phyloP scores from a whole-genome alignment of 1,284 basidiomycete genomes.

The Ceratobasidium sp. region DNA sequence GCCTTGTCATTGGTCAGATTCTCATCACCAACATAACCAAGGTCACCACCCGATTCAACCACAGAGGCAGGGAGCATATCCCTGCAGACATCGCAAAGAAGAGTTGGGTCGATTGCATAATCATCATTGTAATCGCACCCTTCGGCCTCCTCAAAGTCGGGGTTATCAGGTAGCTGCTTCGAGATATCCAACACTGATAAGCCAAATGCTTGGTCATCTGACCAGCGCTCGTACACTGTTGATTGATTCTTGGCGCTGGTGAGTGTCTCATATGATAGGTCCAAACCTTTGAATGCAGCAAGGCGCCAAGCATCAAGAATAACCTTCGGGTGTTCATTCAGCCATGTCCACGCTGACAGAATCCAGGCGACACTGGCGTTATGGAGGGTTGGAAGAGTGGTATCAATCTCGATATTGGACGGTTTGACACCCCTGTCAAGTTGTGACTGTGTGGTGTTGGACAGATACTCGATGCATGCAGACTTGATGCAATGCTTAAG shows the following conservation, averaged over 20 bases:
- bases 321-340: constrained; percentile 6
- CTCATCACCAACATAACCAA: background rate
- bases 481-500: constrained; percentile 53
- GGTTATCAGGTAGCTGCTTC: background rate
- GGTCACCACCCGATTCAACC: background rate
- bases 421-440: background rate
- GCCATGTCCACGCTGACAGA: constrained; percentile 10
- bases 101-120: constrained; percentile 7
- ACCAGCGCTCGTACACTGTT: constrained; percentile 1
- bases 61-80: background rate
- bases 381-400: constrained; percentile 1
- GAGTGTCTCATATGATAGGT: background rate
- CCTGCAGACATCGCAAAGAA: background rate
- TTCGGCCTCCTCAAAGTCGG: background rate
- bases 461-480: constrained; percentile 19
- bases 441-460: background rate
- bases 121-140: constrained; percentile 9
- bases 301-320: constrained; percentile 4
- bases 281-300: background rate
- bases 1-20: background rate
- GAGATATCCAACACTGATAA: background rate
- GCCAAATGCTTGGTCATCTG: background rate
- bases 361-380: constrained; percentile 12
- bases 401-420: constrained; percentile 8
- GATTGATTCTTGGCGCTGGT: background rate